Evolutionary conservation across 148 eudicot genomes (phyloP).

Genomic region (Vaccinium myrtillus): DNA sequence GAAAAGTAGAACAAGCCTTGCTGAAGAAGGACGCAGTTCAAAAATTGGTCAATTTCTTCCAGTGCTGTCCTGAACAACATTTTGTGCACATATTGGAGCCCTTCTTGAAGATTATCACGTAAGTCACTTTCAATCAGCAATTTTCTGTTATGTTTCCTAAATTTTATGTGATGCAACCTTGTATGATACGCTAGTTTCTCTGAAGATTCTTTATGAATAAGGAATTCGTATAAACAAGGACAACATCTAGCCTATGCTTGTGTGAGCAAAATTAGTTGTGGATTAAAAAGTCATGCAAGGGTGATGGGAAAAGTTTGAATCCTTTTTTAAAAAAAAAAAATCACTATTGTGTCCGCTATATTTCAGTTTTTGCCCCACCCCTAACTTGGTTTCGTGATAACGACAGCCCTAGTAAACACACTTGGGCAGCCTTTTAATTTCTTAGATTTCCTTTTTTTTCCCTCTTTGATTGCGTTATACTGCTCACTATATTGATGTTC

Average conservation of each 20-base stretch:
- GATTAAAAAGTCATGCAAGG: not conserved
- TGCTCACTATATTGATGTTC: not conserved
- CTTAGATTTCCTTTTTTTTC: not conserved
- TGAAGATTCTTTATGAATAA: not conserved
- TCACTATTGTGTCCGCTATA: not conserved
- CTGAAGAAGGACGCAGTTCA: constrained; percentile 96
- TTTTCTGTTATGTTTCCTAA: not conserved
- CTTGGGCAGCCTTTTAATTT: not conserved
- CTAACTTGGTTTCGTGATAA: not conserved
- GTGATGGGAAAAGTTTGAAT: not conserved
- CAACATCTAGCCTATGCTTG: not conserved
- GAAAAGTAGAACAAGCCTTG: constrained; percentile 96
- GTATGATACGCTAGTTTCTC: not conserved
- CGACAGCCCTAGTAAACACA: not conserved
- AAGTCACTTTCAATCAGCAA: constrained; percentile 28
- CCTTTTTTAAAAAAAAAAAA: not conserved
- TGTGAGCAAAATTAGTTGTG: constrained; percentile 12
- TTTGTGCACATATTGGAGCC: constrained; percentile 97
- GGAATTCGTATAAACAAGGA: not conserved
- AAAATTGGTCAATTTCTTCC: constrained; percentile 85
- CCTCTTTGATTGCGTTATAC: not conserved
- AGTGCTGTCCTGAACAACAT: constrained; percentile 83
- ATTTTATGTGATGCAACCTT: not conserved
- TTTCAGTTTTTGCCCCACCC: not conserved
- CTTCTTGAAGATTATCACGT: constrained; percentile 96